Conservation (phyloP, 441 rosid genomes). For the Aleurites moluccanus region DNA sequence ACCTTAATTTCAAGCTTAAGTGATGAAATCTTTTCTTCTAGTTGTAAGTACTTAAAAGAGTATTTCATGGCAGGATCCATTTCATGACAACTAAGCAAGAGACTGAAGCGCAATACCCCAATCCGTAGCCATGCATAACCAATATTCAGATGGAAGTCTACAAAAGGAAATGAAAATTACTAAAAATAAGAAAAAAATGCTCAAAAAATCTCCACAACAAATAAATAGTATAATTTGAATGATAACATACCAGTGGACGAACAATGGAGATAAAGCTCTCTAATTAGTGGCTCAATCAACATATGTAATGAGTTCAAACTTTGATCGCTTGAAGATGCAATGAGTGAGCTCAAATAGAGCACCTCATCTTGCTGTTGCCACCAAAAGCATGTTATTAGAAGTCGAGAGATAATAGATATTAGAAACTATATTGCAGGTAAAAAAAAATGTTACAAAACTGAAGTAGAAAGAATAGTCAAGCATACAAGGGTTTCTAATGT, state of each 20-base stretch:
- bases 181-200: not conserved
- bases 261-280: conserved; percentile 50
- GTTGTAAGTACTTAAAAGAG: conserved; percentile 53
- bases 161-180: conserved; percentile 3
- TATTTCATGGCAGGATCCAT: conserved; percentile 85
- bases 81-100: conserved; percentile 62
- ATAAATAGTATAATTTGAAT: conserved; percentile 8
- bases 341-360: conserved; percentile 47
- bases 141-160: conserved; percentile 53
- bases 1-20: conserved; percentile 85
- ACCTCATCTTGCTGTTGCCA: conserved; percentile 43
- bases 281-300: conserved; percentile 61
- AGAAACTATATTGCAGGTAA: not conserved
- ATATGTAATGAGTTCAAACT: conserved; percentile 50
- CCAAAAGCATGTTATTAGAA: conserved; percentile 7
- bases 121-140: conserved; percentile 75
- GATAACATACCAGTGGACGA: conserved; percentile 45
- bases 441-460: not conserved
- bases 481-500: not conserved
- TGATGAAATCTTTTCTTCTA: conserved; percentile 58
- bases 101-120: conserved; percentile 75
- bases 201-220: not conserved
- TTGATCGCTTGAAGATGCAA: conserved; percentile 64
- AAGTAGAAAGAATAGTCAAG: not conserved
- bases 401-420: not conserved